Conservation (phyloP, 1,284 basidiomycete genomes). For the Coriolopsis trogii region DNA sequence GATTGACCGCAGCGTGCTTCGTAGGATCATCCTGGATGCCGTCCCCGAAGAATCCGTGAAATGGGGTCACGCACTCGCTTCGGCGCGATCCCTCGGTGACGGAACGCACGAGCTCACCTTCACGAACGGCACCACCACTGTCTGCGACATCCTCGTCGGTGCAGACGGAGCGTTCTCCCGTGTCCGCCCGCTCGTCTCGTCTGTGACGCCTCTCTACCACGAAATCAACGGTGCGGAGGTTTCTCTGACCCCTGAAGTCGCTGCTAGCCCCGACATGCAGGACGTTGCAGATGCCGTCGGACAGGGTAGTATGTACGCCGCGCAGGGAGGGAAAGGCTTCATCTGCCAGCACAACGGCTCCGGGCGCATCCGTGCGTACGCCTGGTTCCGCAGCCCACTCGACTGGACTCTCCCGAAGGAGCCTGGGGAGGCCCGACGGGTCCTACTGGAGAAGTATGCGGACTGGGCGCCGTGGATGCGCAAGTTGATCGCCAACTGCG, state of each 20-base stretch:
- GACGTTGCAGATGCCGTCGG: not conserved
- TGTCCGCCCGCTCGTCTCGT: slow-evolving; percentile 35
- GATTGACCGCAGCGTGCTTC: not conserved
- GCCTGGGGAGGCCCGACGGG: not conserved
- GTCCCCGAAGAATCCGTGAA: slow-evolving; percentile 1
- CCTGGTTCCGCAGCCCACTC: not conserved
- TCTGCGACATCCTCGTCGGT: slow-evolving; percentile 1
- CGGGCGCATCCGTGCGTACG: not conserved
- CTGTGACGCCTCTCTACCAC: slow-evolving; percentile 67
- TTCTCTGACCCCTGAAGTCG: not conserved
- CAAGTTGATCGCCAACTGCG: not conserved
- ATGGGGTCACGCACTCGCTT: slow-evolving; percentile 41
- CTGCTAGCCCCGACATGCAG: not conserved
- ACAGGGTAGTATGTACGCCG: not conserved
- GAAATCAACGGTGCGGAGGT: slow-evolving; percentile 30
- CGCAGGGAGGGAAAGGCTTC: not conserved
- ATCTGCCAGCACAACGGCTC: not conserved
- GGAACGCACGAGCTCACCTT: slow-evolving; percentile 3
- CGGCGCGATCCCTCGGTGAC: slow-evolving; percentile 55
- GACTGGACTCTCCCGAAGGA: not conserved
- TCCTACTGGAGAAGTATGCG: not conserved
- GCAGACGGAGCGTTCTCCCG: not conserved
- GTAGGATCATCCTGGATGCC: not conserved
- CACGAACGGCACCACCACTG: not conserved
- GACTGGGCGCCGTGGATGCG: not conserved